Evolutionary conservation across 1,284 basidiomycete genomes (phyloP), one percentile per base, ranked within the genome.

Genomic region (Tetrapyrgos nigripes): DNA sequence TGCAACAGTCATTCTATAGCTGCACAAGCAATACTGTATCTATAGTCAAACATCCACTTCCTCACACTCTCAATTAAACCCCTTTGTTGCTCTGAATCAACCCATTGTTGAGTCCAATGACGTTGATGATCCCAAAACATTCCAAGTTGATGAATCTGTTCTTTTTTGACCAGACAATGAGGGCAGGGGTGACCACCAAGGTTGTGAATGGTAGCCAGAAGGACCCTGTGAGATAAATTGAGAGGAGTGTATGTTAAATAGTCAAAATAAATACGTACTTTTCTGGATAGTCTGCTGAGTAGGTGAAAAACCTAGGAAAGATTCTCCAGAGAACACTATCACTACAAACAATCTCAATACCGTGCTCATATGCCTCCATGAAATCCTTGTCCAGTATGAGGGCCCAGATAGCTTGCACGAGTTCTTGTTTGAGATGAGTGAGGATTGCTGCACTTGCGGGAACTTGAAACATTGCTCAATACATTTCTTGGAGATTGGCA

Each of bases 201-300:
- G 35, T 52, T 37, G 5, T 53, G 40, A 26, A 66, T 57, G 6
- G 54, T 61, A 19, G 62, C 61, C 17, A 67, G 40, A 1, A 76
- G 52, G n/a, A 69, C 60, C 56, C 45, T 33, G 55, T 57, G 23
- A n/a, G 23, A 48, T 11, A 28, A 5, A 43, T 4, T 65, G 54
- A 21, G 29, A 4, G 21, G 23, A 55, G 11, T n/a, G 5, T 14
- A 13, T 13, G 14, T 29, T 19, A 21, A 13, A 23, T 9, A 10
- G 24, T n/a, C 17, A 45, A 11, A 31, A 31, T 26, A 17, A 54
- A 51, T 13, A 46, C 8, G 55, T 63, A 75, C 73, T 74, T 75
- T 60, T 76, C 69, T 1, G 50, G 50, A 37, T 58, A 58, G 26
- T 58, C 50, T 28, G 56, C 56, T 3, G 50, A 53, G 24, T 53